phyloP scores from a whole-genome alignment of 768 basidiomycete species.

The Lactarius sanguifluus region DNA sequence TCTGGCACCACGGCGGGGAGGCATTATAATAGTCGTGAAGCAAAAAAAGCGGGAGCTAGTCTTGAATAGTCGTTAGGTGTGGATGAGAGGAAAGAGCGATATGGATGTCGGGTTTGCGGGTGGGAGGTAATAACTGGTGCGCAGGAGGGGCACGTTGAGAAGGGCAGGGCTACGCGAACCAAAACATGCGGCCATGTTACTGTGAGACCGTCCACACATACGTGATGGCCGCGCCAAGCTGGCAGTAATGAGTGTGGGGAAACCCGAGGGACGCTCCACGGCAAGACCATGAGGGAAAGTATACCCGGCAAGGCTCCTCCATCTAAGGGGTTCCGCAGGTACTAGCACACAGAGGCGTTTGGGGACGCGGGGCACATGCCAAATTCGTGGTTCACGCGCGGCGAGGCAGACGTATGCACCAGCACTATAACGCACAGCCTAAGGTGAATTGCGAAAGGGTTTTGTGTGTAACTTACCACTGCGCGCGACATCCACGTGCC shows the following conservation, averaged over 20 bases:
- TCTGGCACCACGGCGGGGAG: constrained; percentile 22
- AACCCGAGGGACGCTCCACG: constrained; percentile 6
- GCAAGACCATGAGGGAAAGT: neutral
- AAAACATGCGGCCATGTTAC: constrained; percentile 22
- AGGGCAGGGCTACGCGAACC: constrained; percentile 29
- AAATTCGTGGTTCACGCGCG: constrained; percentile 23
- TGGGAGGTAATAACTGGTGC: constrained; percentile 24
- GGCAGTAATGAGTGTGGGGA: constrained; percentile 2
- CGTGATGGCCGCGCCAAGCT: constrained; percentile 15
- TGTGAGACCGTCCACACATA: constrained; percentile 12
- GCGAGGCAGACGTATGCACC: constrained; percentile 15
- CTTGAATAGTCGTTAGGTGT: constrained; percentile 13
- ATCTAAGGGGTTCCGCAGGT: neutral
- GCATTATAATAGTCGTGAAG: constrained; percentile 18
- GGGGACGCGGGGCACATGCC: constrained; percentile 13
- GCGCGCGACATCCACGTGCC: constrained; percentile 25
- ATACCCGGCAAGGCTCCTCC: neutral
- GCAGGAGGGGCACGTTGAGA: constrained; percentile 29
- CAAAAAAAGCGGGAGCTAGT: constrained; percentile 7
- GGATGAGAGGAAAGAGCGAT: constrained; percentile 23
- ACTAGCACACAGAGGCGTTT: neutral
- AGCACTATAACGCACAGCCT: constrained; percentile 13
- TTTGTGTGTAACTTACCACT: neutral
- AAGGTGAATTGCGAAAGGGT: constrained; percentile 19
- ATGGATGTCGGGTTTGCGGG: constrained; percentile 17